Percentiles rank a stretch among this genome's conserved stretches.
phyloP scores from a whole-genome alignment of 129 eudicot species.

The Flaveria bidentis region DNA sequence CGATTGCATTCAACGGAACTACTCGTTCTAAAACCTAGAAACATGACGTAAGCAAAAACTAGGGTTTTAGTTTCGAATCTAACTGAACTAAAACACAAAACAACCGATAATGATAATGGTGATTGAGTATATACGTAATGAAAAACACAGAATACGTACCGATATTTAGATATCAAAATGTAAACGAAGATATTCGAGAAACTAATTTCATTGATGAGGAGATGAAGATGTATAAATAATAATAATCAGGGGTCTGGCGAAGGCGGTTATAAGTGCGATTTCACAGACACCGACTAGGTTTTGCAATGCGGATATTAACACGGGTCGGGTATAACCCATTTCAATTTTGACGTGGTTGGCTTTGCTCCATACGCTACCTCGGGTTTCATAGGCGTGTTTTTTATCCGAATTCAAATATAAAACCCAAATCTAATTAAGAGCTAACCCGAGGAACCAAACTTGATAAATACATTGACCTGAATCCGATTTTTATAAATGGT shows the following conservation, averaged over 20 bases:
- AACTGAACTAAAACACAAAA: not conserved
- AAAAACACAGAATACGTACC: not conserved
- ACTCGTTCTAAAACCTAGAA: constrained; percentile 18
- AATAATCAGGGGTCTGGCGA: not conserved
- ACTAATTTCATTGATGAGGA: not conserved
- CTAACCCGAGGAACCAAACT: too few species aligned
- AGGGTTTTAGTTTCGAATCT: constrained; percentile 17
- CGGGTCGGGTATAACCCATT: not conserved
- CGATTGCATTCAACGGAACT: constrained; percentile 2
- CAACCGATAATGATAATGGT: not conserved
- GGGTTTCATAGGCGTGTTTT: not conserved
- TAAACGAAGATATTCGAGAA: not conserved
- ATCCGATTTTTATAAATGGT: too few species aligned
- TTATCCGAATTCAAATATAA: too few species aligned
- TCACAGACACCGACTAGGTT: not conserved
- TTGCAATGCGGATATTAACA: not conserved
- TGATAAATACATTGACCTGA: too few species aligned
- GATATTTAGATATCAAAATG: not conserved
- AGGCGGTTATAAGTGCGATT: not conserved
- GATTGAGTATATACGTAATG: not conserved
- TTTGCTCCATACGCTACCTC: not conserved
- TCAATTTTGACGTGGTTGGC: not conserved
- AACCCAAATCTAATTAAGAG: too few species aligned
- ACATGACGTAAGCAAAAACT: constrained; percentile 2
- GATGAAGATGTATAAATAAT: not conserved